A percentile compares a stretch with the other conserved stretches of the same genome.
phyloP scores from a whole-genome alignment of 192 early-diverging fungal species.

The Backusella sp. region DNA sequence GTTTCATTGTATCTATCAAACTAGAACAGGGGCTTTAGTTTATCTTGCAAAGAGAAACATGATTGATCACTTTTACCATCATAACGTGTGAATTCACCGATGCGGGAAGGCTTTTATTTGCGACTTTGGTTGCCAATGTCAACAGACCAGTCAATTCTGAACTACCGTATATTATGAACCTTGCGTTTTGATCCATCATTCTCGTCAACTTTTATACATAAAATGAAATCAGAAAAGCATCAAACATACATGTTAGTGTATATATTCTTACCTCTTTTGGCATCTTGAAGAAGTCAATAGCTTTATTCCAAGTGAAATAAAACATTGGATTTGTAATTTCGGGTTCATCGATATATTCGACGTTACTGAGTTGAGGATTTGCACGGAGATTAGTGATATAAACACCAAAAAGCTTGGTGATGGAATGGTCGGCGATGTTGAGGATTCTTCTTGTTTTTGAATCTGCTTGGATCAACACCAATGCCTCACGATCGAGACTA shows the following conservation, averaged over 20 bases:
- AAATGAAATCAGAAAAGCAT: not conserved
- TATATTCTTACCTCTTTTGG: not conserved
- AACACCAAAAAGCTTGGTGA: not conserved
- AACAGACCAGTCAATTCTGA: not conserved
- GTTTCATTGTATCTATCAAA: conserved; percentile 12
- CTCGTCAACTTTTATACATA: not conserved
- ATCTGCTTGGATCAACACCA: not conserved
- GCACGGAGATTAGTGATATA: not conserved
- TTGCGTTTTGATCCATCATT: not conserved
- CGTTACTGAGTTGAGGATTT: not conserved
- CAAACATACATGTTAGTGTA: not conserved
- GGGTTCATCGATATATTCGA: not conserved
- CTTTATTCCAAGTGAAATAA: not conserved
- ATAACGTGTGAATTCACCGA: not conserved
- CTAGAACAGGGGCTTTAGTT: not conserved
- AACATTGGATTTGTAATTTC: not conserved
- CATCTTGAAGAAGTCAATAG: conserved; percentile 2
- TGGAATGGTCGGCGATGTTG: not conserved
- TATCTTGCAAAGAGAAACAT: not conserved
- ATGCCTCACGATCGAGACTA: not conserved
- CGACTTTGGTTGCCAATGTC: not conserved
- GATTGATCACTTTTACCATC: not conserved
- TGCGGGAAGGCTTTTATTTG: not conserved
- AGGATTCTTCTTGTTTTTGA: not conserved
- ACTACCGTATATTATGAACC: not conserved